Evolutionary conservation across 306 rosid genomes (phyloP).

Genomic region (Malus sieversii): DNA sequence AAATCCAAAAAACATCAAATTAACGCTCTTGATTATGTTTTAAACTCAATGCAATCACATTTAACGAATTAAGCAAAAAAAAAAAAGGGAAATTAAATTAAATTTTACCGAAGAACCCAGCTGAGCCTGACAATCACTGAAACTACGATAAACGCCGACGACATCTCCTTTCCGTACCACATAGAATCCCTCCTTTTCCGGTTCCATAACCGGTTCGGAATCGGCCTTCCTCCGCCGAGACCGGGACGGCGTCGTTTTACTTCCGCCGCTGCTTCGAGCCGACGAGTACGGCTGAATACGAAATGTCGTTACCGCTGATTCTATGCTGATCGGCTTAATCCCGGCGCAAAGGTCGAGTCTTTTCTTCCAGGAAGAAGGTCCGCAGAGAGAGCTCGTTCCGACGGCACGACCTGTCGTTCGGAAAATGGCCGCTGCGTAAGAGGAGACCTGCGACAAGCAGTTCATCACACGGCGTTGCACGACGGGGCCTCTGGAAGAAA

Average conservation of each 20-base stretch:
- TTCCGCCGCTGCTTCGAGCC: conserved; percentile 14
- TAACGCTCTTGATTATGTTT: neutral
- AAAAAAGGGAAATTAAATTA: neutral
- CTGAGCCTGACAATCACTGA: conserved; percentile 70
- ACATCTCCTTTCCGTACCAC: conserved; percentile 83
- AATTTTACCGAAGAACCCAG: conserved; percentile 67
- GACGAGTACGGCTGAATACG: conserved; percentile 54
- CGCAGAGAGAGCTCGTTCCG: conserved; percentile 13
- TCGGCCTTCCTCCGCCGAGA: conserved; percentile 31
- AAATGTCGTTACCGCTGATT: conserved; percentile 21
- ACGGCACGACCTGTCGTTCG: conserved; percentile 31
- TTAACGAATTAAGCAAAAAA: neutral
- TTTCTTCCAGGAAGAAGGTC: conserved; percentile 27
- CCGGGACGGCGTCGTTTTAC: conserved; percentile 13
- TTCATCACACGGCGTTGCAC: conserved; percentile 39
- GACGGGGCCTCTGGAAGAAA: neutral
- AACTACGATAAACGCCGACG: conserved; percentile 59
- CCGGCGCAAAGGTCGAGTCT: neutral
- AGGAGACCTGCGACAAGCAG: conserved; percentile 47
- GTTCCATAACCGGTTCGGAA: conserved; percentile 36
- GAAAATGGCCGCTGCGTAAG: conserved; percentile 36
- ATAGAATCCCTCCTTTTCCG: conserved; percentile 56
- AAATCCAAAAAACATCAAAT: neutral
- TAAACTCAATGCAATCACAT: neutral
- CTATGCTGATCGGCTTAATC: conserved; percentile 21